These are phyloP conservation scores for Podospora bellae-mahoneyi DNA, from an alignment of 495 filamentous ascomycete genomes.

Conservation along the genomic window DNA sequence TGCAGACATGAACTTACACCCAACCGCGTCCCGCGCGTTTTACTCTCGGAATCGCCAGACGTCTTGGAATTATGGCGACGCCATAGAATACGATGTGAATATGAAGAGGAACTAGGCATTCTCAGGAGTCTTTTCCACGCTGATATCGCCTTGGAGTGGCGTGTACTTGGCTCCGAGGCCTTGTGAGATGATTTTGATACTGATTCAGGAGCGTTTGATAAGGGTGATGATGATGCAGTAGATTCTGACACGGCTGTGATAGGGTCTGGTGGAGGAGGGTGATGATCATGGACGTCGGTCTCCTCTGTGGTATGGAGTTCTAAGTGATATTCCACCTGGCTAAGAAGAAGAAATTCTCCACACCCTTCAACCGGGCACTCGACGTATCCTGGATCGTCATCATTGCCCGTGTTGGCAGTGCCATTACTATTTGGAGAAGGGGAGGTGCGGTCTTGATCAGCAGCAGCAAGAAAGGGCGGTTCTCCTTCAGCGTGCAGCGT, in stretches of 20 bases:
- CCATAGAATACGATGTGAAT: slow-evolving; percentile 8
- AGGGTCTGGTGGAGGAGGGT: neutral
- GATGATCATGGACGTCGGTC: slow-evolving; percentile 42
- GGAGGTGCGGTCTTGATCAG: slow-evolving; percentile 11
- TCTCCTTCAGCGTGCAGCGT: slow-evolving; percentile 50
- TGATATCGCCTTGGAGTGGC: slow-evolving; percentile 27
- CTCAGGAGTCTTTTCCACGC: slow-evolving; percentile 27
- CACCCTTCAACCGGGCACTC: slow-evolving; percentile 71
- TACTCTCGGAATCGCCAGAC: neutral
- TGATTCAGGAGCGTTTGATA: slow-evolving; percentile 16
- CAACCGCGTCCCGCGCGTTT: slow-evolving; percentile 29
- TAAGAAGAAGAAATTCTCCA: slow-evolving; percentile 59
- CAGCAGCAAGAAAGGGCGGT: slow-evolving; percentile 52
- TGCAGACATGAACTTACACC: slow-evolving; percentile 23
- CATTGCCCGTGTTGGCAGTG: slow-evolving; percentile 52
- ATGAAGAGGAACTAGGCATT: slow-evolving; percentile 24
- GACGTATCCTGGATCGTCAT: slow-evolving; percentile 49
- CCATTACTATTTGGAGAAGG: neutral
- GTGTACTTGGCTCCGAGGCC: slow-evolving; percentile 8
- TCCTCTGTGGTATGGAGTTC: slow-evolving; percentile 66
- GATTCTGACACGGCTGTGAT: neutral
- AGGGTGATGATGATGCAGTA: slow-evolving; percentile 9
- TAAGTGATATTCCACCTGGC: slow-evolving; percentile 66
- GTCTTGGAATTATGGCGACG: slow-evolving; percentile 11
- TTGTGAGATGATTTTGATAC: slow-evolving; percentile 8